These are phyloP conservation scores for Starmerella kuoi DNA, from an alignment of 805 yeast species.

Conservation along the genomic window DNA sequence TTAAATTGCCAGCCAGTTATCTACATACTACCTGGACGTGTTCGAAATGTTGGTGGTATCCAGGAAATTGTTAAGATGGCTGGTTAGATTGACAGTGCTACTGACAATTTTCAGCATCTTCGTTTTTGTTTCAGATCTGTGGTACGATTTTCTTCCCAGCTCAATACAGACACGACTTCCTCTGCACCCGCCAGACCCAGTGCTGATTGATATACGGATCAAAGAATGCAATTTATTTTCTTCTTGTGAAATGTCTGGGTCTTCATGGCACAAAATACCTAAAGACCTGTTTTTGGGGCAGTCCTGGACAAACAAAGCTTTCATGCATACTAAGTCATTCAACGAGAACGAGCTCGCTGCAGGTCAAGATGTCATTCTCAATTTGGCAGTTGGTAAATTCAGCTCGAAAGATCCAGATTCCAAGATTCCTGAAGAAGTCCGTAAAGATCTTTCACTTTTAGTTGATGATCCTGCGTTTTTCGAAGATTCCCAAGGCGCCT, in stretches of 20 bases:
- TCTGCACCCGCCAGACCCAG: slow-evolving; percentile 33
- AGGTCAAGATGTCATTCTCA: slow-evolving; percentile 25
- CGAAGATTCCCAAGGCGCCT: slow-evolving; percentile 16
- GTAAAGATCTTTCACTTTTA: slow-evolving; percentile 7
- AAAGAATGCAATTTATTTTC: slow-evolving; percentile 27
- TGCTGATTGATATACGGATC: slow-evolving; percentile 35
- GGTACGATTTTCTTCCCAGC: slow-evolving; percentile 31
- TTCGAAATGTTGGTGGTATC: slow-evolving; percentile 2
- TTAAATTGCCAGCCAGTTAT: no score
- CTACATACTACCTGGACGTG: no score
- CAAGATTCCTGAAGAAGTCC: slow-evolving; percentile 19
- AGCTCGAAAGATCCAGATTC: not conserved
- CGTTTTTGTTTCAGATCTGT: slow-evolving; percentile 32
- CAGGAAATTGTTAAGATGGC: slow-evolving; percentile 11
- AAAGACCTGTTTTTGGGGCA: slow-evolving; percentile 39
- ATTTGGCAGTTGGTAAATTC: slow-evolving; percentile 6
- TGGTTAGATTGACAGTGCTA: slow-evolving; percentile 11
- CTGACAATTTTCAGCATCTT: slow-evolving; percentile 18
- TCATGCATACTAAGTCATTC: slow-evolving; percentile 28
- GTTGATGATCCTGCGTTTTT: slow-evolving; percentile 8
- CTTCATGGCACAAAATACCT: slow-evolving; percentile 34
- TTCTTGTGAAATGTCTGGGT: slow-evolving; percentile 4
- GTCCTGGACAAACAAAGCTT: slow-evolving; percentile 36
- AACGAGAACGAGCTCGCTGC: slow-evolving; percentile 27
- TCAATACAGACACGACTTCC: slow-evolving; percentile 31